phyloP scores from a whole-genome alignment of 2,329 filamentous ascomycete species.

The Calonectria hawksworthii region DNA sequence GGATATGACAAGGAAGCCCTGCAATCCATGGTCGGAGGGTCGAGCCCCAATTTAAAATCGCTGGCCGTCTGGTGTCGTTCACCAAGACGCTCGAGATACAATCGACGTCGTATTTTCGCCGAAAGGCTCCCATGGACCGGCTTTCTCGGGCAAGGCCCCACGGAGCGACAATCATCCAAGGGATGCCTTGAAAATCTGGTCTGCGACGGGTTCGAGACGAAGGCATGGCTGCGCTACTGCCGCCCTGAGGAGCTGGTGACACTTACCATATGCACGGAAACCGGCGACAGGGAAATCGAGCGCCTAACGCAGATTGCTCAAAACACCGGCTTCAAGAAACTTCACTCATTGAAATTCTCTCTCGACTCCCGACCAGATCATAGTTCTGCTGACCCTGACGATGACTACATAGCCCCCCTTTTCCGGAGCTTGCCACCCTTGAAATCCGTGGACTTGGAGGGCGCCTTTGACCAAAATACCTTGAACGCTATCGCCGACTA shows the following conservation, averaged over 20 bases:
- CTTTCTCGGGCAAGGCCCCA: background rate
- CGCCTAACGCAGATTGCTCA: background rate
- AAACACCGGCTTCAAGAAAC: background rate
- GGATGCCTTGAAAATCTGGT: background rate
- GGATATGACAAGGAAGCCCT: background rate
- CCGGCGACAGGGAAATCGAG: background rate
- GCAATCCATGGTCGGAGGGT: background rate
- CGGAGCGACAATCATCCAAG: background rate
- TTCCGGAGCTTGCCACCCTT: background rate
- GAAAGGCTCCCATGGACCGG: background rate
- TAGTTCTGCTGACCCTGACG: background rate
- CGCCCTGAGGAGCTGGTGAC: background rate
- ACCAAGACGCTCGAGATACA: background rate
- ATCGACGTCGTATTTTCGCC: background rate
- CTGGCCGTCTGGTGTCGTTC: background rate
- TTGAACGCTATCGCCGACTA: background rate
- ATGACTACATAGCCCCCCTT: background rate
- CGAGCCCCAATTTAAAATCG: background rate
- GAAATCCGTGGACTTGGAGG: background rate
- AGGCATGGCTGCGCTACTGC: background rate
- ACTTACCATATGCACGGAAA: background rate
- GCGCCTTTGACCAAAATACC: background rate
- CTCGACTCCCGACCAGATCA: fast-evolving
- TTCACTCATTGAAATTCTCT: background rate
- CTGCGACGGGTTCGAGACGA: background rate